Evolutionary conservation across 768 basidiomycete genomes (phyloP).

Genomic region (Boletus rufocinnamomeus): DNA sequence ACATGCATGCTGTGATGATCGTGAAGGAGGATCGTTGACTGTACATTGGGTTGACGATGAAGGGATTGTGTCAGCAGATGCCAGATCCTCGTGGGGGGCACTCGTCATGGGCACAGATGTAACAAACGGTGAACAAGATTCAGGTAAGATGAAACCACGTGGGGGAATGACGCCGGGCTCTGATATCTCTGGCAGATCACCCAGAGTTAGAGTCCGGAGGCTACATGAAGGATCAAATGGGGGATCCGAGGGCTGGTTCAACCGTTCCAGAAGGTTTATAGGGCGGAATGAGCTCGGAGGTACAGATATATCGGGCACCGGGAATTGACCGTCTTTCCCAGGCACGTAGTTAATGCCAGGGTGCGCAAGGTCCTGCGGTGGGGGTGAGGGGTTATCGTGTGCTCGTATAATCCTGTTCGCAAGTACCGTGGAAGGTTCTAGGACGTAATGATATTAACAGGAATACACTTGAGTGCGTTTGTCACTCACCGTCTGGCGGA

Average conservation of each 20-base stretch:
- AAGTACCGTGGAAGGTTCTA: slow-evolving; percentile 69
- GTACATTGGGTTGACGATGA: slow-evolving; percentile 12
- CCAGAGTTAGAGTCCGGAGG: not conserved
- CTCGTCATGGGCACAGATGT: slow-evolving; percentile 9
- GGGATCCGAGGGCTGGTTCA: slow-evolving; percentile 22
- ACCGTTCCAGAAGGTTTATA: slow-evolving; percentile 33
- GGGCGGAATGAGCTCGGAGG: slow-evolving; percentile 37
- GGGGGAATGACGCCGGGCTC: slow-evolving; percentile 17
- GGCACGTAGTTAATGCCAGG: slow-evolving; percentile 18
- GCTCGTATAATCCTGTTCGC: slow-evolving; percentile 68
- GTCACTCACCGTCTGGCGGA: slow-evolving; percentile 47
- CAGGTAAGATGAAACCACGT: slow-evolving; percentile 43
- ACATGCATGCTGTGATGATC: slow-evolving; percentile 22
- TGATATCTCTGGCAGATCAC: slow-evolving; percentile 2
- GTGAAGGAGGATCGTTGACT: slow-evolving; percentile 28
- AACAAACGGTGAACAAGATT: slow-evolving; percentile 40
- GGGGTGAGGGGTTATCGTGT: slow-evolving; percentile 76
- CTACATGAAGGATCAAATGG: slow-evolving; percentile 2
- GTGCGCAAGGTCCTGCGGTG: slow-evolving; percentile 38
- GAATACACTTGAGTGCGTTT: slow-evolving; percentile 1
- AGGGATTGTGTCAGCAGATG: slow-evolving; percentile 3
- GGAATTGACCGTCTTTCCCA: slow-evolving; percentile 22
- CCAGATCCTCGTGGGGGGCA: slow-evolving; percentile 1
- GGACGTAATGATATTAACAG: slow-evolving; percentile 8
- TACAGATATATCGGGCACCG: slow-evolving; percentile 12